Evolutionary conservation across 2,329 filamentous ascomycete species (phyloP), one percentile per base, ranked within the genome.

Genomic region (Tolypocladium amazonense): DNA sequence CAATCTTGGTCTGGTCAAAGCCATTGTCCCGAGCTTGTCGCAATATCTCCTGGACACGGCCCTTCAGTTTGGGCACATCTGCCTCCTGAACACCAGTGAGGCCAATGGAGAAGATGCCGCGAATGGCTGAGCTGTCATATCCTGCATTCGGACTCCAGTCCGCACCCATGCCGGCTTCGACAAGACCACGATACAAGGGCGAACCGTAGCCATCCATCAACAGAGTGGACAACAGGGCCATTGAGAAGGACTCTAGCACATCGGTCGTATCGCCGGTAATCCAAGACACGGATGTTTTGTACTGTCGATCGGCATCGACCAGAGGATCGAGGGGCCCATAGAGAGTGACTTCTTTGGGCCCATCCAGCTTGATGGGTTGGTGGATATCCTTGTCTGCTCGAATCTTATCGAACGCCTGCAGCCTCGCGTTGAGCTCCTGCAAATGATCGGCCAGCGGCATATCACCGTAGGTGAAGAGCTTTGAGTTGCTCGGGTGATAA

Each of bases 401-500:
- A 33, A 89, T 88, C 68, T 81, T 86, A 41, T 88, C 82, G 68
- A 97, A 97, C 0, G 80, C 78, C 64, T 83, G 81, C 61, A 99
- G 78, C 57, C 89, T 87, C 12, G 85, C 81, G 68, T 93, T 84
- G 35, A 97, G 81, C 68, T 94, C 89, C 70, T 84, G 80, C 57
- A 97, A 73, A 70, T 99, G 94, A 58, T 90, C 88, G 3, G 80
- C 80, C 62, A 99, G 76, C 1, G 92, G 89, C 84, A 97, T 92
- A 69, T 97, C 88, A 57, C 94, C 94, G 66, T 99, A 99, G 0
- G 94, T 97, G 69, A 97, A 86, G 52, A 99, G 81, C 75, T 97
- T 97, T 54, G 93, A 89, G 73, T 99, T 99, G 76, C 92, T 97
- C 0, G 94, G 94, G 73, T 99, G 93, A 72, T 99, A 99, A 75